phyloP scores from a whole-genome alignment of 805 yeast genomes.

The Starmerella kuoi region DNA sequence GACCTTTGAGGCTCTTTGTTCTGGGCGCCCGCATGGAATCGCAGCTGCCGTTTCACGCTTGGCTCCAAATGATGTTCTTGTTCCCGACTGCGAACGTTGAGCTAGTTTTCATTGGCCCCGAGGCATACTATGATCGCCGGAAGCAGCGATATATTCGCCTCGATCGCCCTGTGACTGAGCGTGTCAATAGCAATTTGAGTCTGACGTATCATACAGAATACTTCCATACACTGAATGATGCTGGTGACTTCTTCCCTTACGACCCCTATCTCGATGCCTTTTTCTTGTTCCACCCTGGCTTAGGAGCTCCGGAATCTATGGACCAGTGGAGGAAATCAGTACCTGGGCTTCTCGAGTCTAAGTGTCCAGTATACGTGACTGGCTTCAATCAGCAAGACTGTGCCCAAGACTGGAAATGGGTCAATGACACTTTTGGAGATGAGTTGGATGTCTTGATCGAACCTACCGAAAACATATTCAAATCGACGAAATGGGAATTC shows the following conservation, averaged over 20 bases:
- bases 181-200: conserved; percentile 61
- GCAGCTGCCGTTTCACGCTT: conserved; percentile 83
- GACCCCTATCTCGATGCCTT: conserved; percentile 92
- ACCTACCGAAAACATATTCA: conserved; percentile 58
- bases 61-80: conserved; percentile 83
- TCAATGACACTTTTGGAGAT: conserved; percentile 47
- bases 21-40: conserved; percentile 90
- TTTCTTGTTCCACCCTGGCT: conserved; percentile 91
- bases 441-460: conserved; percentile 75
- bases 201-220: conserved; percentile 78
- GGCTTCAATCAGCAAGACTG: conserved; percentile 75
- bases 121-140: conserved; percentile 64
- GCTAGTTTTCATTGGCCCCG: conserved; percentile 89
- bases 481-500: conserved; percentile 86
- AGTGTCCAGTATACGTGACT: conserved; percentile 83
- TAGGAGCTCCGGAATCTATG: conserved; percentile 66
- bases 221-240: conserved; percentile 81
- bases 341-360: conserved; percentile 79
- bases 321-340: conserved; percentile 76
- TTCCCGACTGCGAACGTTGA: conserved; percentile 77
- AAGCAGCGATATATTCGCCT: conserved; percentile 48
- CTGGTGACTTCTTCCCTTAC: conserved; percentile 92
- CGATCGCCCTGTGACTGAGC: conserved; percentile 42
- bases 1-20: conserved; percentile 81
- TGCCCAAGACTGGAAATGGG: conserved; percentile 57